Evolutionary conservation across 306 rosid genomes (phyloP).

Genomic region (Dalbergia cochinchinensis): DNA sequence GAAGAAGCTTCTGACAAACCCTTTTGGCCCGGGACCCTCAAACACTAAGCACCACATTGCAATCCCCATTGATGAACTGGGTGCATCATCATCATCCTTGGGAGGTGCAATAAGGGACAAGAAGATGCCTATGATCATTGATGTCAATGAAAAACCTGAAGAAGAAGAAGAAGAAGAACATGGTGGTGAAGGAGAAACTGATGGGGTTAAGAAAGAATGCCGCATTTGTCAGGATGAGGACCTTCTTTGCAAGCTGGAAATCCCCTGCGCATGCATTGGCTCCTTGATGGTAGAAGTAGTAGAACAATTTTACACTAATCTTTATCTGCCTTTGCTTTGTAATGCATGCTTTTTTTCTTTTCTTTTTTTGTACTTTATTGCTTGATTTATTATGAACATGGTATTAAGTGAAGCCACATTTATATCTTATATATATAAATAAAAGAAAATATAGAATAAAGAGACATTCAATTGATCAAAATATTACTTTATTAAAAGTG

Average conservation of each 20-base stretch:
- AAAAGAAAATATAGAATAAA: too few species aligned
- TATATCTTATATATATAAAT: too few species aligned
- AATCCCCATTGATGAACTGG: slow-evolving; percentile 14
- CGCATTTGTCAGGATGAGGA: slow-evolving; percentile 52
- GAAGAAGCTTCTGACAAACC: background rate
- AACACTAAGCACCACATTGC: background rate
- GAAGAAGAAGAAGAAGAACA: background rate
- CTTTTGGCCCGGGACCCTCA: background rate
- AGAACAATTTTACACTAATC: background rate
- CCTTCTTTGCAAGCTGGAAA: slow-evolving; percentile 33
- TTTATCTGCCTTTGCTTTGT: background rate
- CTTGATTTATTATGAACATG: too few species aligned
- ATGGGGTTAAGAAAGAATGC: slow-evolving; percentile 26
- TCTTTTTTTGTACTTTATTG: too few species aligned
- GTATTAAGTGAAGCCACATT: too few species aligned
- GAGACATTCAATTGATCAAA: too few species aligned
- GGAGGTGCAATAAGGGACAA: background rate
- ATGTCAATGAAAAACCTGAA: background rate
- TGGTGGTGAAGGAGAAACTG: background rate
- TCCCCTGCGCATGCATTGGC: slow-evolving; percentile 54
- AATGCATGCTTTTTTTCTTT: background rate
- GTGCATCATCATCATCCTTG: background rate
- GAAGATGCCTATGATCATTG: background rate
- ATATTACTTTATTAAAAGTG: too few species aligned
- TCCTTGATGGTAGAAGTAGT: slow-evolving; percentile 35